Base-by-base conservation (phyloP, 2,329 filamentous ascomycete genomes). In the Aspergillus bombycis region DNA sequence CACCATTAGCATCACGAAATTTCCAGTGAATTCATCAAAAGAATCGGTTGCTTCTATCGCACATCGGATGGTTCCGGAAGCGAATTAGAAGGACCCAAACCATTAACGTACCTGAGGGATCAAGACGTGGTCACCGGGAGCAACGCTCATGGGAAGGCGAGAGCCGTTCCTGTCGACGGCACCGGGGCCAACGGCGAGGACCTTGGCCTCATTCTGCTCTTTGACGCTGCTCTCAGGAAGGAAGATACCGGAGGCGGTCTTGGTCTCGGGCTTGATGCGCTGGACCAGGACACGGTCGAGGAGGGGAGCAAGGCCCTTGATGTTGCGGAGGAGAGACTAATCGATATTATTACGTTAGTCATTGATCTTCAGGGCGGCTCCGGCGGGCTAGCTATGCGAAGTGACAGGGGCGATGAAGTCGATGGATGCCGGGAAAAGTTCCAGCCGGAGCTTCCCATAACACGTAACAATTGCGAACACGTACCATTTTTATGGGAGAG, bases 261-360 rank as follows among this genome's bases (percentile, higher is more conserved):
- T 97, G 78, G 93, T 82, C 84, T 98, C 94, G 76, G 94, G 92
- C 86, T 98, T 98, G 84, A 97, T 84, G 82, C 95, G 93, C 89
- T 99, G 95, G 72, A 99, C 93, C 69, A 99, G 91, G 73, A 99
- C 93, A 75, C 95, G 94, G 89, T 99, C 95, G 82, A 99, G 90
- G 72, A 99, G 94, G 68, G 95, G 95, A 65, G 90, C 91, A 75
- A 99, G 94, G 76, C 90, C 89, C 84, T 94, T 95, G 88, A 99
- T 94, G 80, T 91, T 96, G 82, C 94, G 95, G 84, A 98, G 88
- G 70, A 94, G 87, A 75, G 76, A 77, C 74, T 77, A 67, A 45
- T 19, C 11, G 38, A 23, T 57, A 32, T 64, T 36, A 61, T 61
- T 57, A 48, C 59, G 23, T 57, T 60, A 61, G 60, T 46, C n/a